Evolutionary conservation across 306 rosid genomes (phyloP).

Genomic region (Prunus davidiana): DNA sequence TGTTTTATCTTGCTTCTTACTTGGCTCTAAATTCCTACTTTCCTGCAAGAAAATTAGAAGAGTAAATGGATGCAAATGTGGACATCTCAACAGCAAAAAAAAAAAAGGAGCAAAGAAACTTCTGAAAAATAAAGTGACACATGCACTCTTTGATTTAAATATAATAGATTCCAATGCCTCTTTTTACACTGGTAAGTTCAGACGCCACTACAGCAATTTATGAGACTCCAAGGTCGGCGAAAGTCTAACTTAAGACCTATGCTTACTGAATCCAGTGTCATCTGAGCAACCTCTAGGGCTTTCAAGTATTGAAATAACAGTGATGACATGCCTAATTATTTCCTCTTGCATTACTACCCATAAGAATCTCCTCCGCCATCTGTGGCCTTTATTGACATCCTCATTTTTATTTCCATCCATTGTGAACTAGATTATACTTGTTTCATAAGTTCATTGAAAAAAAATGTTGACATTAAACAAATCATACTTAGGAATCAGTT

Average conservation of each 20-base stretch:
- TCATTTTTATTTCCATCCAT: not conserved
- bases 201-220: too few relatives aligned
- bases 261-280: too few relatives aligned
- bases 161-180: too few relatives aligned
- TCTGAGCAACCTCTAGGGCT: too few relatives aligned
- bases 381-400: not conserved
- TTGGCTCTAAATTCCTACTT: constrained; percentile 17
- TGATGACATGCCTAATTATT: too few relatives aligned
- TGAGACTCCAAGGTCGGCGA: too few relatives aligned
- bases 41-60: constrained; percentile 27
- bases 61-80: not conserved
- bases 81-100: not conserved
- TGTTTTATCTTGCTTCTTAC: constrained; percentile 17
- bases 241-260: too few relatives aligned
- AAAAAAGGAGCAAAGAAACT: not conserved
- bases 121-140: not conserved
- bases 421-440: not conserved
- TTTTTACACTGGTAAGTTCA: too few relatives aligned
- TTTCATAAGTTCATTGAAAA: not conserved
- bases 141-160: not conserved
- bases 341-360: not conserved
- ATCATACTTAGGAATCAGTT: not conserved
- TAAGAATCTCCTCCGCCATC: not conserved
- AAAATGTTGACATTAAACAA: not conserved
- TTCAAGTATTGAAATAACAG: too few relatives aligned